Evolutionary conservation across 2,329 filamentous ascomycete genomes (phyloP).

Genomic region (Myriosclerotinia curreyana): DNA sequence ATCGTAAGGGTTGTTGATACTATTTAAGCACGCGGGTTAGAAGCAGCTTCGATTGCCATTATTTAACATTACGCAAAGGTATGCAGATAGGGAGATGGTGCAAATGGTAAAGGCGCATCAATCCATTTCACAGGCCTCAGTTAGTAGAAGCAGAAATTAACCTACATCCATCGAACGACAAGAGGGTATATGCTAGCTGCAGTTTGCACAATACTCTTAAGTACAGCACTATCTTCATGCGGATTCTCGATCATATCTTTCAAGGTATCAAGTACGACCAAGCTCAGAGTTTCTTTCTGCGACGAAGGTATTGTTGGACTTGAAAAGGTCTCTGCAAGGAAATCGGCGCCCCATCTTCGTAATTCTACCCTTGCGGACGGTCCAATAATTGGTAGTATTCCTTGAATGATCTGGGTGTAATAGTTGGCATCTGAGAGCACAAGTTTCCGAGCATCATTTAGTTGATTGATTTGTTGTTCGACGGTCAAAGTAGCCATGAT

Average conservation of each 20-base stretch:
- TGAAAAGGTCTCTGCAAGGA: constrained; percentile 92
- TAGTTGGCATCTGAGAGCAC: constrained; percentile 82
- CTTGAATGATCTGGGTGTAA: constrained; percentile 88
- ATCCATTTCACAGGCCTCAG: constrained; percentile 14
- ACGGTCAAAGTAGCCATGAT: constrained; percentile 58
- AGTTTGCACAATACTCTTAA: constrained; percentile 84
- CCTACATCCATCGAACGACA: constrained; percentile 91
- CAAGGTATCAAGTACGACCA: constrained; percentile 75
- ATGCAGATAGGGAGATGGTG: not conserved
- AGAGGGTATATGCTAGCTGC: constrained; percentile 91
- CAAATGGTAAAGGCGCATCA: constrained; percentile 7
- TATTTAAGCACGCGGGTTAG: constrained; percentile 44
- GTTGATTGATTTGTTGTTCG: constrained; percentile 77
- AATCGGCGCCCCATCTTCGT: constrained; percentile 93
- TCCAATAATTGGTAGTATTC: constrained; percentile 87
- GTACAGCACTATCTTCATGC: constrained; percentile 73
- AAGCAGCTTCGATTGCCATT: constrained; percentile 23
- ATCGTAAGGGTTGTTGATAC: constrained; percentile 84
- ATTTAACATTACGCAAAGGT: not conserved
- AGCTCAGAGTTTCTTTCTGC: constrained; percentile 76
- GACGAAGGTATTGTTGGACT: constrained; percentile 76
- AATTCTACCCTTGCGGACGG: constrained; percentile 72
- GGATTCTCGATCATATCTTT: constrained; percentile 65
- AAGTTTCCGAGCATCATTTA: constrained; percentile 85
- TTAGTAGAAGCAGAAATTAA: constrained; percentile 41